A percentile compares a stretch with the other conserved stretches of the same genome.
Evolutionary conservation across 441 rosid genomes (phyloP).

Genomic region (Gossypium lobatum): DNA sequence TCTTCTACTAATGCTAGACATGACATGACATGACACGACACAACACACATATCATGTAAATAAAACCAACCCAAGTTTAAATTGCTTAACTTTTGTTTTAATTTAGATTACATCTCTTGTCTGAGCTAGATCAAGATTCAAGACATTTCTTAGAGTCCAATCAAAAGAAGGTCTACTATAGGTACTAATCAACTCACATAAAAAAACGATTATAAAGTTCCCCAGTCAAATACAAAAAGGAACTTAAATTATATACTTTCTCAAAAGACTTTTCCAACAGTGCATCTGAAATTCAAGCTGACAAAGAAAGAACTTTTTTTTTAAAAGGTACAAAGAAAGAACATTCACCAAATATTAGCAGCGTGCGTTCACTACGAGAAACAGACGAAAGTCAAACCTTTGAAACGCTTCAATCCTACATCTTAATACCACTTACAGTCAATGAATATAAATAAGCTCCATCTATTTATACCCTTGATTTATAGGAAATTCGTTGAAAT

Average conservation of each 20-base stretch:
- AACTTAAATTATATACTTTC: background rate
- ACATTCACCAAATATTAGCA: background rate
- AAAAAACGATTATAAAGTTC: background rate
- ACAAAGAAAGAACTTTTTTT: background rate
- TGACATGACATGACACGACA: background rate
- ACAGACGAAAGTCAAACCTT: background rate
- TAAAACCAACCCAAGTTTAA: background rate
- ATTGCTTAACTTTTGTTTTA: background rate
- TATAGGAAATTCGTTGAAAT: background rate
- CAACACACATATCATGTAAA: background rate
- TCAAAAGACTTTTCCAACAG: background rate
- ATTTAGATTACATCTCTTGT: conserved; percentile 1
- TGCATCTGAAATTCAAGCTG: conserved; percentile 7
- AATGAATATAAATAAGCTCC: background rate
- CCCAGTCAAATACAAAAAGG: background rate
- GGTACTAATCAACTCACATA: background rate
- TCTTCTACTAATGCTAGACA: background rate
- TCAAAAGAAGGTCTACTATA: background rate
- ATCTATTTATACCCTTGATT: background rate
- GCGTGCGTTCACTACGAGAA: background rate
- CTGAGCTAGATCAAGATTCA: conserved; percentile 1
- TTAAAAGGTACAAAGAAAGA: background rate
- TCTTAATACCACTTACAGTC: background rate
- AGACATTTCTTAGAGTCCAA: background rate
- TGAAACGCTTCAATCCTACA: background rate